Evolutionary conservation across 129 eudicot genomes (phyloP).

Genomic region (Flaveria brownii): DNA sequence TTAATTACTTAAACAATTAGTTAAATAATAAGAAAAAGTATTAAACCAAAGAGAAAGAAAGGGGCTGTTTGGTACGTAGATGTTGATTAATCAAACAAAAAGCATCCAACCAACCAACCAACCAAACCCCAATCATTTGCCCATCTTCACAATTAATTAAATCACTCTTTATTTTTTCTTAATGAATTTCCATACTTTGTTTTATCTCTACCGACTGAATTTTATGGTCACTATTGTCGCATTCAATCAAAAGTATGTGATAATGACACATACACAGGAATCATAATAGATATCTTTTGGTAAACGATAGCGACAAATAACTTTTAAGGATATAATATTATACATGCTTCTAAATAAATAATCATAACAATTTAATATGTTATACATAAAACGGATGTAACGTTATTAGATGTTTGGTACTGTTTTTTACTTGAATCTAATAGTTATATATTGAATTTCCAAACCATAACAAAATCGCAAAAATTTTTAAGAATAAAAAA

Average conservation of each 20-base stretch:
- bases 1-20: neutral
- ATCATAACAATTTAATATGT: no score
- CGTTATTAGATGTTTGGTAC: no score
- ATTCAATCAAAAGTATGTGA: conserved; percentile 29
- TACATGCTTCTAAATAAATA: neutral
- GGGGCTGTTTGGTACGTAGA: conserved; percentile 39
- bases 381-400: no score
- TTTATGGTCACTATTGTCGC: conserved; percentile 30
- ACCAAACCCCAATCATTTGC: conserved; percentile 39
- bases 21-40: neutral
- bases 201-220: conserved; percentile 24
- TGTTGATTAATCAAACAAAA: conserved; percentile 35
- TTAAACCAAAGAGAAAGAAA: neutral
- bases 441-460: no score
- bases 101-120: conserved; percentile 39
- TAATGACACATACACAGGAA: conserved; percentile 19
- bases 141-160: conserved; percentile 27
- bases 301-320: conserved; percentile 9
- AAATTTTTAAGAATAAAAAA: no score
- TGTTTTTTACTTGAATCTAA: no score
- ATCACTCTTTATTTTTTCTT: conserved; percentile 2
- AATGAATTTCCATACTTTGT: conserved; percentile 8
- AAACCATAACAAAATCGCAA: no score
- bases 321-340: neutral
- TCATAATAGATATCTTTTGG: conserved; percentile 3